Base-by-base conservation (phyloP, 192 early-diverging fungal species). In the Entomortierella chlamydospora region DNA sequence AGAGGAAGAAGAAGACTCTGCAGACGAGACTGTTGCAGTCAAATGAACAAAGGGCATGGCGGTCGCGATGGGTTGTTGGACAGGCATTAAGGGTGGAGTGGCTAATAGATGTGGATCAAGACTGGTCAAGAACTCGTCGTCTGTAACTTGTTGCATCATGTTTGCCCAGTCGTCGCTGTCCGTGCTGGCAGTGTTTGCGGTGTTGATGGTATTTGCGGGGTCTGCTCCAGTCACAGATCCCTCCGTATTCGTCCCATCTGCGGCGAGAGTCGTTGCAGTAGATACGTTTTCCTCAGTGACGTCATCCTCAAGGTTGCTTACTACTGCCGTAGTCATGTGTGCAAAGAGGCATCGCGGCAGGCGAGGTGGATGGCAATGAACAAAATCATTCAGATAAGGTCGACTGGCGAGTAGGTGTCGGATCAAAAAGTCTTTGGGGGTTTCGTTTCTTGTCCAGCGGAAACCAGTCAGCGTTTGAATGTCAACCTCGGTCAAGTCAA, bases 371-470 rank as follows among this genome's bases (percentile, higher is more conserved):
- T 70, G 76, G 56, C 68, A 79, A 23, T 79, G 68, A 18, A 79
- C 60, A 66, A 70, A 79, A 13, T 79, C 63, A 20, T 30, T 70
- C 23, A 79, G 43, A 22, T 79, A 79, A n/a, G 76, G 76, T 41
- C 76, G 62, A 56, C 60, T 59, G 63, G 68, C 61, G 11, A 79
- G 62, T 20, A 79, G 23, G 15, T 70, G 68, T 8, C 76, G 76
- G 29, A 70, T 79, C 30, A 79, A 50, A 61, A 58, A 79, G n/a
- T 79, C 76, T 47, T 70, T 79, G 33, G 76, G 76, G 0, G 76
- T 51, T 28, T 79, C 76, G 25, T 70, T 79, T 25, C 76, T 64
- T 34, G 76, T 79, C 76, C 76, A 79, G 1, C 76, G 68, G 63
- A 65, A 66, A 7, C 68, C 68, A 13, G 68, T 79, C 57, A 79